Conservation (phyloP, 176 grass and related monocot genomes). For the Aegilops tauschii region DNA sequence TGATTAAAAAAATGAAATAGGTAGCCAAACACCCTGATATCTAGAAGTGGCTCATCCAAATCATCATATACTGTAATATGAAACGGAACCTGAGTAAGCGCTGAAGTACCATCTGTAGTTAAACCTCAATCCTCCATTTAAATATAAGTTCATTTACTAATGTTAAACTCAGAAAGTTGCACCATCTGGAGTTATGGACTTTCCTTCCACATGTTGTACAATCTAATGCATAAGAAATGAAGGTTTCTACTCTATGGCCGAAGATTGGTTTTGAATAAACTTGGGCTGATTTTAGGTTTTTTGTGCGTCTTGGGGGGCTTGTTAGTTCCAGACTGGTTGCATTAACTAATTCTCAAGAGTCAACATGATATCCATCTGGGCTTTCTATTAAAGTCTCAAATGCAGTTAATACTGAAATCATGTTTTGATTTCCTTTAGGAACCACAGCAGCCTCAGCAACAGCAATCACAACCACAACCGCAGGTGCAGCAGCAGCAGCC, state of each 20-base stretch:
- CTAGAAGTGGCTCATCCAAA: background rate
- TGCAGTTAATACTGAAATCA: slow-evolving; percentile 5
- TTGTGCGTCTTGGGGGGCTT: background rate
- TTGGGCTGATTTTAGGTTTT: background rate
- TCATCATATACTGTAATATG: background rate
- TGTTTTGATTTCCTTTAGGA: slow-evolving; percentile 35
- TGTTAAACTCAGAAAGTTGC: background rate
- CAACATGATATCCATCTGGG: background rate
- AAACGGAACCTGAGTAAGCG: background rate
- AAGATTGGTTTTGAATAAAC: background rate
- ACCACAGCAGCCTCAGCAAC: slow-evolving; percentile 30
- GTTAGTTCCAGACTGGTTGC: background rate
- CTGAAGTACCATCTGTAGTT: background rate
- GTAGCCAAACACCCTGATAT: background rate
- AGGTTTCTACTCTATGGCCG: background rate
- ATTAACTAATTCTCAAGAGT: background rate
- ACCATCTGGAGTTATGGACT: background rate
- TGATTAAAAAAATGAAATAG: background rate
- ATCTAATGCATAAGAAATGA: slow-evolving; percentile 1
- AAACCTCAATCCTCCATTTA: background rate
- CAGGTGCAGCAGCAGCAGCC: slow-evolving; percentile 35
- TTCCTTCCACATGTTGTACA: background rate
- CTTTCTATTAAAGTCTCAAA: background rate
- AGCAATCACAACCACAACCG: slow-evolving; percentile 27
- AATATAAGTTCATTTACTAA: background rate